Percentiles rank a stretch among this genome's conserved stretches.
Evolutionary conservation across 192 early-diverging fungal species (phyloP).

Genomic region (Coemansia brasiliensis): DNA sequence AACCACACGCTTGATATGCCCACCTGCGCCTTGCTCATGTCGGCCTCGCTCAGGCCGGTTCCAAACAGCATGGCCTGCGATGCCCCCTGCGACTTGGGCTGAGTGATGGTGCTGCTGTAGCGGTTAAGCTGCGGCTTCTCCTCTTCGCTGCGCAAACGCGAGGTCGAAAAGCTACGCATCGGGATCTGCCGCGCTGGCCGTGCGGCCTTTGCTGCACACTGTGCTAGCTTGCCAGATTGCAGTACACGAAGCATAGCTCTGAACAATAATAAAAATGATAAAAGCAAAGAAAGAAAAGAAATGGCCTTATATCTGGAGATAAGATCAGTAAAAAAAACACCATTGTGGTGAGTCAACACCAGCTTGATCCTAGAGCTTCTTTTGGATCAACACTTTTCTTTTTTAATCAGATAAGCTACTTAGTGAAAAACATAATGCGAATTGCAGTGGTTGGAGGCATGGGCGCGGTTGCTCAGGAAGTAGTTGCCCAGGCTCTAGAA

Average conservation of each 20-base stretch:
- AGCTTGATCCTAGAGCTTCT: no score
- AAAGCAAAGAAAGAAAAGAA: no score
- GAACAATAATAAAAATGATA: no score
- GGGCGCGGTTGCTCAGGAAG: slow-evolving; percentile 26
- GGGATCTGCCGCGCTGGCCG: neutral
- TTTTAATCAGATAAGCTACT: neutral
- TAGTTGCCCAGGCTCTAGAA: slow-evolving; percentile 27
- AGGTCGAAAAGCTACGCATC: slow-evolving; percentile 7
- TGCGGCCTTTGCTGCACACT: neutral
- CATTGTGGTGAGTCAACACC: no score
- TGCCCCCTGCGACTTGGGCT: slow-evolving; percentile 92
- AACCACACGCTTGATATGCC: slow-evolving; percentile 98
- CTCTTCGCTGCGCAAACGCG: slow-evolving; percentile 10
- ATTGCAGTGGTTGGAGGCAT: slow-evolving; percentile 44
- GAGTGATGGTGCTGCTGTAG: slow-evolving; percentile 84
- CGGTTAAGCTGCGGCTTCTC: slow-evolving; percentile 67
- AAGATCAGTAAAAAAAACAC: no score
- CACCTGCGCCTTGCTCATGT: slow-evolving; percentile 88
- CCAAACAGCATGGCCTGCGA: slow-evolving; percentile 98
- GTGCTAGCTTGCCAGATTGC: neutral
- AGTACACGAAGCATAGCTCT: neutral
- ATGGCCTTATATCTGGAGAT: no score
- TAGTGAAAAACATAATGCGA: slow-evolving; percentile 15
- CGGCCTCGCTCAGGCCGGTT: slow-evolving; percentile 82
- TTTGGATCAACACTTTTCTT: no score